These are phyloP conservation scores for Pyrenochaeta sp. DNA, from an alignment of 2,329 filamentous ascomycete species.

Conservation along the genomic window DNA sequence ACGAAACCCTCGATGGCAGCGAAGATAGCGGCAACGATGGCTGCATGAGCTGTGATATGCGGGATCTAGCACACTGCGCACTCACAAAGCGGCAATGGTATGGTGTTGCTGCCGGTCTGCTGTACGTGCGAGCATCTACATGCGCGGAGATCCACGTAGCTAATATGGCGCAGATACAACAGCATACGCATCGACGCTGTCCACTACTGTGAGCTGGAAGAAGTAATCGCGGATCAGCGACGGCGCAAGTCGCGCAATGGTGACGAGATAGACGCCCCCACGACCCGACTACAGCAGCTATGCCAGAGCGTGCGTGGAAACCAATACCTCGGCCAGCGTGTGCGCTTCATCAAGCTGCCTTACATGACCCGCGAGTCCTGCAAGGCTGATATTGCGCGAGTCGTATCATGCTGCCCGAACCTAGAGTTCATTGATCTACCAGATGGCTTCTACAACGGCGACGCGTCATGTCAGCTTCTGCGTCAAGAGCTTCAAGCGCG, in stretches of 20 bases:
- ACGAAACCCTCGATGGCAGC: conserved; percentile 76
- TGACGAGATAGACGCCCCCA: conserved; percentile 80
- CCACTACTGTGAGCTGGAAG: conserved; percentile 91
- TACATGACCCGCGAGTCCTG: conserved; percentile 94
- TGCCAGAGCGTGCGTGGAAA: conserved; percentile 84
- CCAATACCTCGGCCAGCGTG: conserved; percentile 71
- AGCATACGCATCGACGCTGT: conserved; percentile 93
- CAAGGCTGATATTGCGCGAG: conserved; percentile 83
- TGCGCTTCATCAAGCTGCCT: conserved; percentile 84
- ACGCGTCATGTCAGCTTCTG: conserved; percentile 76
- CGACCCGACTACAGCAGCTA: conserved; percentile 77
- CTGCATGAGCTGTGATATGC: conserved; percentile 93
- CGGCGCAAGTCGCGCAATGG: conserved; percentile 66
- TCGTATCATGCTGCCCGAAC: conserved; percentile 84
- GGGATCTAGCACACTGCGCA: conserved; percentile 83
- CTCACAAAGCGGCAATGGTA: conserved; percentile 79
- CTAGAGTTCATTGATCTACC: conserved; percentile 90
- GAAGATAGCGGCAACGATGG: conserved; percentile 80
- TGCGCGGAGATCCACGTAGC: not conserved
- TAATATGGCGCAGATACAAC: conserved; percentile 69
- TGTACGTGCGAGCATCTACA: conserved; percentile 63
- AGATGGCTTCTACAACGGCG: conserved; percentile 85
- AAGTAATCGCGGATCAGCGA: conserved; percentile 78
- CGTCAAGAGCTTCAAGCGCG: conserved; percentile 84
- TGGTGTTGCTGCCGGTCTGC: conserved; percentile 61